These are phyloP conservation scores for Lenzites betulinus DNA, from an alignment of 768 basidiomycete species.

Conservation along the genomic window DNA sequence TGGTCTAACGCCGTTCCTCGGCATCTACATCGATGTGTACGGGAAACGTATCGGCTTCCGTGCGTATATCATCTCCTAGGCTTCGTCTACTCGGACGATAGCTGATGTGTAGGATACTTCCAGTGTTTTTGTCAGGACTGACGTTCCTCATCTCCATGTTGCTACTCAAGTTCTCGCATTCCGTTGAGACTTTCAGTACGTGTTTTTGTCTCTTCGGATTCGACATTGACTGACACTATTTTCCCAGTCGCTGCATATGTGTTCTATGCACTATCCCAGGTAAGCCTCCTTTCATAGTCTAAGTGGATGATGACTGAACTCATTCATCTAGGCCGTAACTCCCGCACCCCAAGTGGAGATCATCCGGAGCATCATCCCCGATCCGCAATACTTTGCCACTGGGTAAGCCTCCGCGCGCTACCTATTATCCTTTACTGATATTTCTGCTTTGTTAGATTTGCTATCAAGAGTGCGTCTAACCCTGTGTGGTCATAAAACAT, in stretches of 20 bases:
- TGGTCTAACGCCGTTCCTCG: constrained; percentile 42
- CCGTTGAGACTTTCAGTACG: constrained; percentile 41
- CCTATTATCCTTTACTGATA: constrained; percentile 4
- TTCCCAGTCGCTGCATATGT: constrained; percentile 42
- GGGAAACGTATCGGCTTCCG: constrained; percentile 42
- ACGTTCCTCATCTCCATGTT: constrained; percentile 45
- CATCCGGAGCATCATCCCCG: constrained; percentile 42
- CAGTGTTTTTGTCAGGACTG: constrained; percentile 43
- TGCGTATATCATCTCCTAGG: constrained; percentile 24
- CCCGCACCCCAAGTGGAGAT: constrained; percentile 42
- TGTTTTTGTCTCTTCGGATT: neutral
- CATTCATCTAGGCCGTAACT: constrained; percentile 29
- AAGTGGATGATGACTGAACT: too few relatives aligned
- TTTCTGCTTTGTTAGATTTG: constrained; percentile 30
- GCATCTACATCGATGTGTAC: constrained; percentile 42
- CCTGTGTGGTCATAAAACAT: neutral
- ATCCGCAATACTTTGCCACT: constrained; percentile 44
- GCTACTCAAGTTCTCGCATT: constrained; percentile 41
- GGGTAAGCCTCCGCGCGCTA: constrained; percentile 29
- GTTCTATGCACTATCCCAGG: constrained; percentile 45
- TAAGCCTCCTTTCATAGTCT: too few relatives aligned
- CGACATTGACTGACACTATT: neutral
- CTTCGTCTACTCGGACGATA: neutral
- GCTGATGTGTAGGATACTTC: neutral
- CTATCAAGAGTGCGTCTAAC: constrained; percentile 40